Base-by-base conservation (phyloP, 2,329 filamentous ascomycete species). In the Daldinia eschscholtzii region DNA sequence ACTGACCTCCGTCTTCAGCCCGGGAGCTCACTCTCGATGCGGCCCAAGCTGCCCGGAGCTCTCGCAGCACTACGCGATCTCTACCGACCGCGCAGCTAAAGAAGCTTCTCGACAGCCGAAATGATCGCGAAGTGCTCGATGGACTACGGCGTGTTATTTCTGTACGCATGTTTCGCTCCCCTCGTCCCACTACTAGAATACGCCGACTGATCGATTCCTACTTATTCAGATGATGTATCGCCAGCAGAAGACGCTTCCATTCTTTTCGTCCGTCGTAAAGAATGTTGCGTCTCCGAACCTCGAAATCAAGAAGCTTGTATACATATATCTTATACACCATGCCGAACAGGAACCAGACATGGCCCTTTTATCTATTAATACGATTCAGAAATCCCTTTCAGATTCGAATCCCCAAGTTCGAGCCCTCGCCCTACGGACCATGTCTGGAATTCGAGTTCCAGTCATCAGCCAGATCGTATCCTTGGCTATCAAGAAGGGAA, bases 401-500 rank as follows among this genome's bases (percentile, higher is more conserved):
- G 96, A 99, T 81, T 86, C 91, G 65, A 98, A 94, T 79, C 93
- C 96, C 1, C 92, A 97, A 77, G 90, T 98, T 20, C 91, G 96
- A 73, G 93, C 95, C 23, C 91, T 99, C 76, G 96, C 96, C 0
- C 86, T 99, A 70, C 93, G 94, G 71, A 97, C 96, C 72, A 99
- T 99, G 95, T 97, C 94, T 0, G 94, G 93, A 12, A 98, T 99
- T 71, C 88, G 92, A n/a, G 95, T 99, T 0, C 95, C 96, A 0
- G 94, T 98, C 58, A 99, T 99, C 80, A 97, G 93, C 76, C 96
- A 98, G 82, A 98, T 99, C 71, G 95, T 99, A 15, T 95, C 93
- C 15, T 83, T 99, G 67, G 96, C 94, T 3, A 98, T 99, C 82
- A 98, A 98, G 80, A 93, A 96, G 76, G 96, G 96, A 4, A 89